These are phyloP conservation scores for Fusarium oxysporum DNA, from an alignment of 2,329 filamentous ascomycete genomes.

Conservation along the genomic window DNA sequence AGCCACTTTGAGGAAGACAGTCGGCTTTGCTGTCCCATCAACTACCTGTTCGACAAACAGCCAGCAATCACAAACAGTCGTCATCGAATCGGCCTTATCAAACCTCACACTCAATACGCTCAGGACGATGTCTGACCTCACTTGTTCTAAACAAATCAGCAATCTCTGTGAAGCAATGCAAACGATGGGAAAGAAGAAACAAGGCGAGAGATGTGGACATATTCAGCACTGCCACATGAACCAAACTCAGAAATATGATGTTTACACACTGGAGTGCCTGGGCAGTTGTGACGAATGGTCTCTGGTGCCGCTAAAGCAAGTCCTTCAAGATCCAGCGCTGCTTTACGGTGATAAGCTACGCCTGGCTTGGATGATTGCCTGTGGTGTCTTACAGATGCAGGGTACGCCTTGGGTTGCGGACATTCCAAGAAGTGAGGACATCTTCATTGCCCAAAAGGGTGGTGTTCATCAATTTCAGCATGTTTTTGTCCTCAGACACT, in stretches of 20 bases:
- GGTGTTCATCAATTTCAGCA: neutral
- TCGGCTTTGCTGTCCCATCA: neutral
- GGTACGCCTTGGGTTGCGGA: neutral
- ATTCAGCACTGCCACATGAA: neutral
- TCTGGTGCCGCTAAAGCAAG: neutral
- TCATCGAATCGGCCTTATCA: neutral
- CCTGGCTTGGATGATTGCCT: neutral
- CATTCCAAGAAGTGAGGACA: neutral
- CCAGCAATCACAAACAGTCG: neutral
- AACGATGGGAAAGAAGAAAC: neutral
- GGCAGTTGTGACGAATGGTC: neutral
- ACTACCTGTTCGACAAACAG: neutral
- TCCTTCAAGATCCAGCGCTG: neutral
- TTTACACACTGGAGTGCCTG: neutral
- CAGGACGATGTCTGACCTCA: fast-evolving
- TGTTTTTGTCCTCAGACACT: neutral
- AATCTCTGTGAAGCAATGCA: neutral
- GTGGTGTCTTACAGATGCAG: neutral
- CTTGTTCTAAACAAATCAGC: neutral
- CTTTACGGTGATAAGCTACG: neutral
- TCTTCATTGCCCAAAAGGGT: neutral
- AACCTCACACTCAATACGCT: neutral
- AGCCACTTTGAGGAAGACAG: neutral
- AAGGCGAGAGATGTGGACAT: neutral
- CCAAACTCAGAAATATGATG: neutral